Percentiles rank a stretch among this genome's conserved stretches.
These are phyloP conservation scores for Vicia villosa DNA, from an alignment of 306 rosid genomes.

Conservation along the genomic window DNA sequence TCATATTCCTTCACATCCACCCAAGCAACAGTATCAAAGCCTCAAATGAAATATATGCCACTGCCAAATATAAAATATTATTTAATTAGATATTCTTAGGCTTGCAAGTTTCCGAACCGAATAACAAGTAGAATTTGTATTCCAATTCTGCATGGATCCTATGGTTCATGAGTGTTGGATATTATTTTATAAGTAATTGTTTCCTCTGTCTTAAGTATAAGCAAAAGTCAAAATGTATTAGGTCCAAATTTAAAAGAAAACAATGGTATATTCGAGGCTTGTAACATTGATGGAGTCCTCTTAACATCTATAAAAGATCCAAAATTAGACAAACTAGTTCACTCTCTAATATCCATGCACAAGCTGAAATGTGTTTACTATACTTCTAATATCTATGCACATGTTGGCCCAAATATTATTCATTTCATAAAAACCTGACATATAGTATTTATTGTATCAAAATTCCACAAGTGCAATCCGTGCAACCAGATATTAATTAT, in stretches of 20 bases:
- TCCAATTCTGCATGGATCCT: constrained; percentile 8
- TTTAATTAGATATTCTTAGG: constrained; percentile 22
- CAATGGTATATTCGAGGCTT: no score
- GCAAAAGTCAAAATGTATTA: no score
- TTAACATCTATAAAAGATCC: no score
- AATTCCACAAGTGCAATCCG: not conserved
- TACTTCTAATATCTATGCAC: no score
- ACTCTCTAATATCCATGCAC: no score
- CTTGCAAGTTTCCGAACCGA: constrained; percentile 25
- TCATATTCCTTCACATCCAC: no score
- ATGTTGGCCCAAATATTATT: not conserved
- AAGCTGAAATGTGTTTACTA: no score
- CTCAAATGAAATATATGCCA: constrained; percentile 95
- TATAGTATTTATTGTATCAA: not conserved
- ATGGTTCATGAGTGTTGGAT: not conserved
- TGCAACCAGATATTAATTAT: not conserved
- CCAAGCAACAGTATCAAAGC: no score
- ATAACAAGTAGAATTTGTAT: constrained; percentile 11
- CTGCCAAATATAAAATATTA: constrained; percentile 50
- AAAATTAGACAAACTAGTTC: no score
- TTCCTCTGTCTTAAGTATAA: no score
- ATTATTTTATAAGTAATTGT: not conserved
- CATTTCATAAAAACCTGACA: not conserved
- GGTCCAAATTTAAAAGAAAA: no score
- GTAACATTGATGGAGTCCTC: no score